Conservation (phyloP, 371 early-diverging fungal species). For the Nematocida homosporus region DNA sequence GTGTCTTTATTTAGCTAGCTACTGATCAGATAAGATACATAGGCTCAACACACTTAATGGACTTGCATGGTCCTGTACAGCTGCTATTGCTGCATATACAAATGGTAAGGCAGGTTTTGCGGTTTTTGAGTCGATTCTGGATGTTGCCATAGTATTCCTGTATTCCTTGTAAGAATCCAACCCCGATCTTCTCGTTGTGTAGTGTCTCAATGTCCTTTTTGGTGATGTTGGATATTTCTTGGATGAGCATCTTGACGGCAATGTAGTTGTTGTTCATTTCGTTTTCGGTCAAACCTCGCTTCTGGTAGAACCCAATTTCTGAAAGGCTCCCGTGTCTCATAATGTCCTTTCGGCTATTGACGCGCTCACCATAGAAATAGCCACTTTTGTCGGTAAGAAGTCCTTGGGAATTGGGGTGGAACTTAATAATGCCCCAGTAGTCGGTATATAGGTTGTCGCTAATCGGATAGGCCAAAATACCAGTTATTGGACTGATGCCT, state of each 20-base stretch:
- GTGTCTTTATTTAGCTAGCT: background rate
- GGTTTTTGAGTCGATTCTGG: background rate
- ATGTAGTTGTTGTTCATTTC: conserved; percentile 39
- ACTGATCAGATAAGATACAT: conserved; percentile 28
- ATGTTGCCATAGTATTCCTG: conserved; percentile 11
- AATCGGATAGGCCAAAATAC: conserved; percentile 55
- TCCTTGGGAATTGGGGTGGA: conserved; percentile 30
- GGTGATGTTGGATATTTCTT: conserved; percentile 56
- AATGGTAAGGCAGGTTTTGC: conserved; percentile 44
- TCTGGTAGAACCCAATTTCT: conserved; percentile 59
- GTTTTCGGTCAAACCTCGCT: conserved; percentile 18
- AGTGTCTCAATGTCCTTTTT: conserved; percentile 50
- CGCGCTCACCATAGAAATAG: conserved; percentile 54
- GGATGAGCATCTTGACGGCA: conserved; percentile 51
- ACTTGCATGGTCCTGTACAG: conserved; percentile 61
- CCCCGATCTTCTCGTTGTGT: conserved; percentile 33
- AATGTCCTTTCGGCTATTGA: conserved; percentile 45
- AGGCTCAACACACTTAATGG: conserved; percentile 57
- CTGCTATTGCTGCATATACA: conserved; percentile 59
- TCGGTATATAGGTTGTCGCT: conserved; percentile 45
- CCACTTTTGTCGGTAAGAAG: conserved; percentile 54
- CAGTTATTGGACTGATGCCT: conserved; percentile 27
- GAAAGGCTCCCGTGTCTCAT: conserved; percentile 48
- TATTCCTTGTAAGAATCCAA: conserved; percentile 48
- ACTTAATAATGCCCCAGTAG: conserved; percentile 62